Evolutionary conservation across 768 basidiomycete species (phyloP).

Genomic region (Mycena indigotica): DNA sequence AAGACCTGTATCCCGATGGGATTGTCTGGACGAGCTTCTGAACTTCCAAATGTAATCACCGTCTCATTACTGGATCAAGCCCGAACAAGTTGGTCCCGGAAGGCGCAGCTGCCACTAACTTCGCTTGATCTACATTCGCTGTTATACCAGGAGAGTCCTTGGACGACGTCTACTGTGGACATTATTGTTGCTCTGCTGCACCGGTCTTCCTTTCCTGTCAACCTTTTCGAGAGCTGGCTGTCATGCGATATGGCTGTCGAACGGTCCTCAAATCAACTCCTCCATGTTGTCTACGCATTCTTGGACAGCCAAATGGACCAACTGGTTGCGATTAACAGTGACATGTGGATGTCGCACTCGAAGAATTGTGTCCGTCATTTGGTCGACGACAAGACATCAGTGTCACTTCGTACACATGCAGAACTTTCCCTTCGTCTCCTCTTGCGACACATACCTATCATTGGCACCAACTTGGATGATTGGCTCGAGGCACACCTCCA

Average conservation of each 20-base stretch:
- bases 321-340: slow-evolving; percentile 22
- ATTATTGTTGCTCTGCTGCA: slow-evolving; percentile 51
- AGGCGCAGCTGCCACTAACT: slow-evolving; percentile 19
- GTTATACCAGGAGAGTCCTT: slow-evolving; percentile 40
- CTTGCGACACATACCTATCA: slow-evolving; percentile 27
- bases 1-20: slow-evolving; percentile 42
- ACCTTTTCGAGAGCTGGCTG: slow-evolving; percentile 44
- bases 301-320: slow-evolving; percentile 44
- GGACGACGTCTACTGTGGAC: slow-evolving; percentile 46
- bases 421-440: slow-evolving; percentile 34
- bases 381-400: slow-evolving; percentile 19
- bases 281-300: slow-evolving; percentile 47
- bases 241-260: slow-evolving; percentile 29
- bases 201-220: slow-evolving; percentile 29
- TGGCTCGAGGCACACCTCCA: slow-evolving; percentile 32
- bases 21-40: slow-evolving; percentile 31
- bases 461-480: slow-evolving; percentile 23
- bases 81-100: slow-evolving; percentile 38
- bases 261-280: slow-evolving; percentile 32
- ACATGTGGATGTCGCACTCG: slow-evolving; percentile 35
- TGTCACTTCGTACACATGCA: slow-evolving; percentile 22
- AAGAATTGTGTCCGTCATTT: slow-evolving; percentile 25
- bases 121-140: slow-evolving; percentile 36
- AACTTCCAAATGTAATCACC: slow-evolving; percentile 19
- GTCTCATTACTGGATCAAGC: slow-evolving; percentile 27